Evolutionary conservation across 148 eudicot genomes (phyloP), one percentile per base, ranked within the genome.

Genomic region (Camellia granthamiana): DNA sequence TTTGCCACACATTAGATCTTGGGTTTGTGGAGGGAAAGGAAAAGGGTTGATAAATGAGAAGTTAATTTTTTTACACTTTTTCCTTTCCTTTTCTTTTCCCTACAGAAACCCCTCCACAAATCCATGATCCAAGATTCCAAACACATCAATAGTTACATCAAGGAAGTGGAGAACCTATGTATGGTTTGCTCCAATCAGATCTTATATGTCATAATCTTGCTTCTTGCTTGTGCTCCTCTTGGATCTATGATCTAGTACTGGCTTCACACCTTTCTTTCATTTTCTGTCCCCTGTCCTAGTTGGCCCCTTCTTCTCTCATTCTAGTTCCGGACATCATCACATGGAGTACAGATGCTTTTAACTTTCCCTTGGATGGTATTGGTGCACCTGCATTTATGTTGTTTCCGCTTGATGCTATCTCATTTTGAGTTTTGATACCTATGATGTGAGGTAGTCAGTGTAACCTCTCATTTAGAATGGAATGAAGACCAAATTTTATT

Each of bases 311-410:
- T 69, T 46, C 10, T 70, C 14, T 70, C 54, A 70, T 14, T 69
- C 12, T 2, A 15, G 72, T 44, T 15, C 58, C 12, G 75, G 1
- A 19, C 49, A 16, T 71, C 59, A 2, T 47, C 75, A 47, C 41
- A n/a, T n/a, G 41, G 23, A 69, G 23, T 69, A 18, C 66, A 62
- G 74, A 46, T 18, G 21, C 72, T 15, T 69, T 44, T 69, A 69
- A 69, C 74, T 5, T 44, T 43, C 72, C 72, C 72, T 71, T 13
- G 75, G 75, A 49, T 71, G 15, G 42, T 49, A 15, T 46, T 49
- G 75, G 42, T 30, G 3, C 62, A 13, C 3, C 62, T 59, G 12
- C 12, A 13, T 59, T 52, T 56, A 42, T 21, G n/a, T 3, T 72
- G 42, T 51, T 72, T 72, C 42, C 3, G 16, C 16, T 72, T 51